Evolutionary conservation across 75 land plant species (phyloP), one percentile per base, ranked within the genome.

Genomic region (Pinus tabuliformis): DNA sequence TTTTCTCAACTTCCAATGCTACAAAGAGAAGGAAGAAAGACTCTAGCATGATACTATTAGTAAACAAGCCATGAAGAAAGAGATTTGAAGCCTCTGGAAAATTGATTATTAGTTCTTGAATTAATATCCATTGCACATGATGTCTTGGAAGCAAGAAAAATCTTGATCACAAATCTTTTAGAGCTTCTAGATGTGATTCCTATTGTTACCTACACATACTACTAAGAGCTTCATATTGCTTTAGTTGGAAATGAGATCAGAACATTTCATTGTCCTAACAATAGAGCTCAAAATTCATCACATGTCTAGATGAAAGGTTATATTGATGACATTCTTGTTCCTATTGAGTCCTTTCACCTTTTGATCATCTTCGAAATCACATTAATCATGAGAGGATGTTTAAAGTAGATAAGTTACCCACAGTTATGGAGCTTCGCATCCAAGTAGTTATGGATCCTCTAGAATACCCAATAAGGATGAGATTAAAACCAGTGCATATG

Each of bases 181-280:
- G 82, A 86, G 75, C 86, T 95, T 26, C 21, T 95, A 80, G 85
- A 86, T 62, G 79, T 81, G 54, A 59, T 95, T 78, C 87, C 94
- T 18, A 87, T 95, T 5, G 83, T 88, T 77, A 92, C 82, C 75
- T 95, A 94, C 88, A 93, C 92, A 96, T 95, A 81, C 13, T 91
- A 91, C 68, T 77, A 87, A 36, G 88, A 81, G 73, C 64, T 89
- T 58, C 94, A 89, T 78, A 83, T 91, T 28, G 94, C 83, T 15
- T 77, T 68, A 8, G 39, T 13, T 58, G 94, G 94, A 63, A 89
- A 89, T 76, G 57, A 83, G 37, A 91, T 91, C 70, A 85, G 80
- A 57, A 84, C 86, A 58, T 89, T 91, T 68, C 58, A 12, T 52
- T 91, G 94, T 13, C 52, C 83, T 17, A 84, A 77, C 22, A 87